A percentile compares a stretch with the other conserved stretches of the same genome.
Evolutionary conservation across 768 basidiomycete species (phyloP).

Genomic region (Kwoniella bestiolae): DNA sequence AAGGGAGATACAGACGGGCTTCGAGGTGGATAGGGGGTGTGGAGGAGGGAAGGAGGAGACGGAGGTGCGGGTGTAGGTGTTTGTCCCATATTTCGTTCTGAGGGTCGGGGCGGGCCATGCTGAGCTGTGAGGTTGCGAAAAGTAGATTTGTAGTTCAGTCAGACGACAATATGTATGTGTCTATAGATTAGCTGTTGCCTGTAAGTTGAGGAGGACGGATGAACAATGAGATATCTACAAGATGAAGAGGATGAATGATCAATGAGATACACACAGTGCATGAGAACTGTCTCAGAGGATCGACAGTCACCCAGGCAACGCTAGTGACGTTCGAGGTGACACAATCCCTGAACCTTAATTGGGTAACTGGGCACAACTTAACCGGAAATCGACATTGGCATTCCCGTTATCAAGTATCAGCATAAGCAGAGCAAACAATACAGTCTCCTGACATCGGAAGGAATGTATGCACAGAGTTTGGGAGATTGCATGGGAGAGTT

Average conservation of each 20-base stretch:
- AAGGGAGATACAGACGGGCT: conserved; percentile 42
- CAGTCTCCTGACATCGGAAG: too few relatives aligned
- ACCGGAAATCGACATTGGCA: neutral
- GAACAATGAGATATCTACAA: neutral
- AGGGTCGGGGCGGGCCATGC: conserved; percentile 16
- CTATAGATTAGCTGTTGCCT: too few relatives aligned
- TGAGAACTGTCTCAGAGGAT: neutral
- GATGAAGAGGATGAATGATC: neutral
- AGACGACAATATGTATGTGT: too few relatives aligned
- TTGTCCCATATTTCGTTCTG: conserved; percentile 11
- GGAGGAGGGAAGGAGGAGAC: conserved; percentile 36
- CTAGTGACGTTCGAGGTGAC: neutral
- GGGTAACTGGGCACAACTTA: neutral
- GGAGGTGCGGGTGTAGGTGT: conserved; percentile 31
- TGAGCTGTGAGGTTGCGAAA: neutral
- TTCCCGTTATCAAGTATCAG: too few relatives aligned
- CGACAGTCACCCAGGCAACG: neutral
- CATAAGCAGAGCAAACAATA: too few relatives aligned
- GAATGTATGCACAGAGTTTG: neutral
- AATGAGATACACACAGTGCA: neutral
- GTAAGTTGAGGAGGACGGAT: neutral
- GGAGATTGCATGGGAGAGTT: neutral
- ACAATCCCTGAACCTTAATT: neutral
- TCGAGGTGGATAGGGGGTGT: conserved; percentile 33
- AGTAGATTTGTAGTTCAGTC: too few relatives aligned